Percentiles rank a stretch among this genome's conserved stretches.
Conservation (phyloP, 371 early-diverging fungal genomes). For the Nosema granulosis region DNA sequence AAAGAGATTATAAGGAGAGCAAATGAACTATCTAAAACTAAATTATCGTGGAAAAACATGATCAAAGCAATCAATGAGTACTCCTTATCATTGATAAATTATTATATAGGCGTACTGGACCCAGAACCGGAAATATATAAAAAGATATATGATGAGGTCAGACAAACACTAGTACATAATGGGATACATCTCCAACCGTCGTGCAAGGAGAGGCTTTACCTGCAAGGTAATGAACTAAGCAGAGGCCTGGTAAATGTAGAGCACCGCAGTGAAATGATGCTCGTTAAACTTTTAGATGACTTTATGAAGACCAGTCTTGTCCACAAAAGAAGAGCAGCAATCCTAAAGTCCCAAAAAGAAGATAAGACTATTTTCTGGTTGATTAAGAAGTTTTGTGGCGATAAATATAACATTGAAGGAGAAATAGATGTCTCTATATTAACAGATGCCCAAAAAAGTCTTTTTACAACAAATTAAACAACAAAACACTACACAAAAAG, state of each 20-base stretch:
- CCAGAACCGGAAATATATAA: not conserved
- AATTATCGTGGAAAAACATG: not conserved
- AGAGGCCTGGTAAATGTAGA: slow-evolving; percentile 6
- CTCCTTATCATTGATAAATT: not conserved
- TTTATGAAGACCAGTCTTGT: not conserved
- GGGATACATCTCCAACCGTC: not conserved
- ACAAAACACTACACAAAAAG: slow-evolving; percentile 1
- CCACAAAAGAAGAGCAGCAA: not conserved
- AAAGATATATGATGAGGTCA: not conserved
- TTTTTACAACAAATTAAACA: not conserved
- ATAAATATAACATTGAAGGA: not conserved
- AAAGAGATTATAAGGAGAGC: slow-evolving; percentile 3
- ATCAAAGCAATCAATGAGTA: slow-evolving; percentile 1
- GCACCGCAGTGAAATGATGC: not conserved
- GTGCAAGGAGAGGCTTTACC: not conserved
- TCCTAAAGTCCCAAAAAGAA: not conserved
- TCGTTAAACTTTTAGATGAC: not conserved
- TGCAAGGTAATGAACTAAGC: not conserved
- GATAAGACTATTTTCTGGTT: not conserved
- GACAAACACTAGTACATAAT: slow-evolving; percentile 4
- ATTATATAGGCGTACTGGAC: not conserved
- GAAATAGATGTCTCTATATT: too few species aligned
- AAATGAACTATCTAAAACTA: not conserved
- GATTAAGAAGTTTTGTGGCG: not conserved
- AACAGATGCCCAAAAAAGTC: not conserved